A percentile compares a stretch with the other conserved stretches of the same genome.
These are phyloP conservation scores for Globisporangium acanthophoron DNA, from an alignment of 352 stramenopile species.

Conservation along the genomic window DNA sequence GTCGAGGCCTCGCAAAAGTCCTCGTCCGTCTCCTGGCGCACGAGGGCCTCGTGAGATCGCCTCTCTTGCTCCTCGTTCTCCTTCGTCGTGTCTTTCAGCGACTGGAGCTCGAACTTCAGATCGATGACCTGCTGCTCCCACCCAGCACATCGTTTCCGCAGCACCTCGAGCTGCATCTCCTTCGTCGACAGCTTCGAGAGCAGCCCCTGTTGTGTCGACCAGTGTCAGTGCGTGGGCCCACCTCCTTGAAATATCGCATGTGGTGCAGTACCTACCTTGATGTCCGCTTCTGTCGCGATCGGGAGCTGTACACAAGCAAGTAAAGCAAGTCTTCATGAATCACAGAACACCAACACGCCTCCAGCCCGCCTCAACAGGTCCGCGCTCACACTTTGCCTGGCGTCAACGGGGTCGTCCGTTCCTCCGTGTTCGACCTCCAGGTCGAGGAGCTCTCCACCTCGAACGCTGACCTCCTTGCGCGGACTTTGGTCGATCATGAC, in stretches of 20 bases:
- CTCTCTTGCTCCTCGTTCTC: constrained; percentile 22
- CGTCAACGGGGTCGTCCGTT: constrained; percentile 5
- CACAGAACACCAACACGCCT: neutral
- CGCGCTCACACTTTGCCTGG: constrained; percentile 2
- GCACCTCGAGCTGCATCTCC: constrained; percentile 32
- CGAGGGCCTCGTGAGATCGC: constrained; percentile 3
- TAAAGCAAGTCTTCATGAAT: neutral
- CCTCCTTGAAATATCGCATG: neutral
- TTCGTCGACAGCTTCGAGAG: constrained; percentile 25
- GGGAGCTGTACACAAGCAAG: neutral
- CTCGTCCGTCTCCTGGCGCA: constrained; percentile 6
- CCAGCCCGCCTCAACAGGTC: neutral
- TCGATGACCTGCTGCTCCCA: constrained; percentile 50
- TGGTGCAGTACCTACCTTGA: neutral
- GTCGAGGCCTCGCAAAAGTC: constrained; percentile 2
- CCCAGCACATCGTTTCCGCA: constrained; percentile 32
- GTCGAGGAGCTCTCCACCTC: neutral
- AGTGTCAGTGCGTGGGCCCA: neutral
- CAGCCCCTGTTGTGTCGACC: constrained; percentile 9
- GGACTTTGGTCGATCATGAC: neutral
- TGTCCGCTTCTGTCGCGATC: constrained; percentile 12
- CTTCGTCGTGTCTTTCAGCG: constrained; percentile 23
- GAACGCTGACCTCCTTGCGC: neutral
- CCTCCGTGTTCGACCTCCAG: neutral
- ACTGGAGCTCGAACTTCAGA: constrained; percentile 48